Base-by-base conservation (phyloP, 768 basidiomycete species). In the Termitomyces sp. region DNA sequence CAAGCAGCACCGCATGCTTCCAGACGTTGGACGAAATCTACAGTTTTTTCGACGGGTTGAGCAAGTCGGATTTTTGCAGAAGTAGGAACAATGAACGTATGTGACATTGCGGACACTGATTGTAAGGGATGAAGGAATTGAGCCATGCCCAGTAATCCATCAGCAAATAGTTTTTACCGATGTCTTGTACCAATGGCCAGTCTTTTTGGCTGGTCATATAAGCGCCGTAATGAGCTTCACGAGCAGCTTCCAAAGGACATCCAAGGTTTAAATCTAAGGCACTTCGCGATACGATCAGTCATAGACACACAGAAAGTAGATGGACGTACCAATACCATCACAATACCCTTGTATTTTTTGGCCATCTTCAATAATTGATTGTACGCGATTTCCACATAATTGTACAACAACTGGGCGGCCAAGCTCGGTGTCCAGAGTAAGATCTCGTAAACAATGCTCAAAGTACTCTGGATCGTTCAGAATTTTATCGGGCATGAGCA, bases 201-300 rank as follows among this genome's bases (percentile, higher is more conserved):
- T 90, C 87, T 60, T 79, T 82, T 62, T 83, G 82, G 21, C 76
- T 78, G 14, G 90, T 76, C n/a, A 92, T 74, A 64, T 90, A 92
- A 17, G 83, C 87, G 2, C 89, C 90, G 62, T 78, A 87, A 61
- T 85, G 88, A 10, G 76, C 81, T 40, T 84, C 78, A 37, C 75
- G 73, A 12, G 89, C 88, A 24, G 77, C 74, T 51, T 85, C 81
- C 61, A 88, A 88, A 22, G 90, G 90, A 65, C 90, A 92, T 15
- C 90, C 90, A 11, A 91, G 77, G 66, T 92, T 92, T 51, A 91
- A 65, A 71, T 91, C 90, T 92, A 56, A 44, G 38, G 21, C 35
- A 42, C 57, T 65, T 66, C 51, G 46, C 21, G 45, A 47, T 48
- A 50, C 19, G 34, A 42, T 62, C 45, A 56, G 45, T 17, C 22